These are phyloP conservation scores for Erysimum cheiranthoides DNA, from an alignment of 345 rosid species.

Conservation along the genomic window DNA sequence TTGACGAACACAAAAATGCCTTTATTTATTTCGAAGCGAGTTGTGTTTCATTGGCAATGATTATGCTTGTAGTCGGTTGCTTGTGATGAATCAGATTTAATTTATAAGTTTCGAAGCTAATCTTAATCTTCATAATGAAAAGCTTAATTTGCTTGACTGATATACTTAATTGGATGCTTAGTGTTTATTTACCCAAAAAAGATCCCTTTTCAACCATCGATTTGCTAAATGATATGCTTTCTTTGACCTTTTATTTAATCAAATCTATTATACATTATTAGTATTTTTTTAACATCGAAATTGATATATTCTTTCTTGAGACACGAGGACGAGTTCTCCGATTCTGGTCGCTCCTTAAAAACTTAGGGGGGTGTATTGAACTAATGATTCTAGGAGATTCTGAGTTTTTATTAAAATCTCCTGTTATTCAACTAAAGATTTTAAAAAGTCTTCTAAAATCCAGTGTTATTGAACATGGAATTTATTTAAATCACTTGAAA, in stretches of 20 bases:
- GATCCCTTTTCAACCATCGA: constrained; percentile 28
- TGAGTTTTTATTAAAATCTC: no score
- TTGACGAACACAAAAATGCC: neutral
- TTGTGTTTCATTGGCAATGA: constrained; percentile 8
- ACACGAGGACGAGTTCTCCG: constrained; percentile 39
- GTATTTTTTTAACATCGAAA: constrained; percentile 24
- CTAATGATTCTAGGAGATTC: no score
- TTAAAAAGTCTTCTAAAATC: no score
- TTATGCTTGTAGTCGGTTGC: neutral
- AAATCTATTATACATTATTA: neutral
- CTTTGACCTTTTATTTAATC: constrained; percentile 18
- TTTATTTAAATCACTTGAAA: no score
- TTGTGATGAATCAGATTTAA: neutral
- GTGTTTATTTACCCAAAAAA: constrained; percentile 16
- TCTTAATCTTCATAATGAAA: neutral
- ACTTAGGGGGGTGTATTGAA: no score
- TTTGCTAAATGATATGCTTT: constrained; percentile 33
- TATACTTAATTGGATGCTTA: constrained; percentile 8
- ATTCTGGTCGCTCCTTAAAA: constrained; percentile 23
- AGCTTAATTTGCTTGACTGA: neutral
- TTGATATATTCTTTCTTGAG: constrained; percentile 28
- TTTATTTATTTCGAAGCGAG: neutral
- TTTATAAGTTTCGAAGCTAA: neutral
- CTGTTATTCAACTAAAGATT: no score
- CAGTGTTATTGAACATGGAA: no score